Conservation (phyloP, 768 basidiomycete species). For the Hortiboletus campestris region DNA sequence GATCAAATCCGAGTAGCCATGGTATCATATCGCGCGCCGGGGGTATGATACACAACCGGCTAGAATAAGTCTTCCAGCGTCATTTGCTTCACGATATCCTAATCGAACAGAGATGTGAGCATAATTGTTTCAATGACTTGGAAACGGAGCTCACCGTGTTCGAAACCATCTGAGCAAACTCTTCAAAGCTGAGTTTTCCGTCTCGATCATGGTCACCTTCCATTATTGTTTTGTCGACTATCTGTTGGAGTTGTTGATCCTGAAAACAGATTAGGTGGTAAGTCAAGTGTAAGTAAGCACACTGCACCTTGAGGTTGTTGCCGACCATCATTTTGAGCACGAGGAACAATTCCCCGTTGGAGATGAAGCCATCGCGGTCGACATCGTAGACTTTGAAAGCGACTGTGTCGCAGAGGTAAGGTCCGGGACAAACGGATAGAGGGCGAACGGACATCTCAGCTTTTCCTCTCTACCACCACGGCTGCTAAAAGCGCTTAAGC, state of each 20-base stretch:
- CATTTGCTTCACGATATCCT: constrained; percentile 99
- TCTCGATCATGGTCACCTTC: constrained; percentile 98
- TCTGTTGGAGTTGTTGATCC: constrained; percentile 99
- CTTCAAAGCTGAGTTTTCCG: constrained; percentile 95
- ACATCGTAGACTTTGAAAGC: constrained; percentile 99
- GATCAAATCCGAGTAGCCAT: constrained; percentile 12
- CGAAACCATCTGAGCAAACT: constrained; percentile 95
- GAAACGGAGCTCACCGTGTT: constrained; percentile 67
- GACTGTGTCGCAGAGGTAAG: constrained; percentile 49
- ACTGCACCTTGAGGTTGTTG: constrained; percentile 87
- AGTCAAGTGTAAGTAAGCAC: not conserved
- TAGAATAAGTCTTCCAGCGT: constrained; percentile 92
- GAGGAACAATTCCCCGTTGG: constrained; percentile 96
- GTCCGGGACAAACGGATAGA: not conserved
- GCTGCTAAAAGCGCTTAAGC: constrained; percentile 95
- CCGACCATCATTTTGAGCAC: constrained; percentile 99
- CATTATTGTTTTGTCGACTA: constrained; percentile 99
- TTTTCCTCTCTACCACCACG: constrained; percentile 97
- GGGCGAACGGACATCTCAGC: constrained; percentile 69
- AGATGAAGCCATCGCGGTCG: constrained; percentile 96
- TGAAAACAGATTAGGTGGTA: constrained; percentile 26
- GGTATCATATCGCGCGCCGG: constrained; percentile 17
- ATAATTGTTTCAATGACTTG: not conserved
- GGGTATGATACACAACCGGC: constrained; percentile 20
- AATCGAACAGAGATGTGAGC: constrained; percentile 8